A percentile compares a stretch with the other conserved stretches of the same genome.
These are phyloP conservation scores for Samsoniella hepiali DNA, from an alignment of 2,329 filamentous ascomycete species.

Conservation along the genomic window DNA sequence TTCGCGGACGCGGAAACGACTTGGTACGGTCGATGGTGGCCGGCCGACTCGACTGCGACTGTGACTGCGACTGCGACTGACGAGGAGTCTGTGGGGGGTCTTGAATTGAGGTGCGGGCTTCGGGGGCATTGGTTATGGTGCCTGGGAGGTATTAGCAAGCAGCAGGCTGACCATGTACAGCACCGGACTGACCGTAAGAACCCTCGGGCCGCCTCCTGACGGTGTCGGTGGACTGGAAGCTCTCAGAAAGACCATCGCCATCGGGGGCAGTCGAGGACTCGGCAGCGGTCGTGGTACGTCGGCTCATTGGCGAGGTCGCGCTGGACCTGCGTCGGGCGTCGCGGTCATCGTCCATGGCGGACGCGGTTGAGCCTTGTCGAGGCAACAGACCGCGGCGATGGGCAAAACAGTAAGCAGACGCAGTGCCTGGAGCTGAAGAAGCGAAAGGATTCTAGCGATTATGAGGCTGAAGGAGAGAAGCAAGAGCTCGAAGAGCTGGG, in stretches of 20 bases:
- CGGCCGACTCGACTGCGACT: slow-evolving; percentile 32
- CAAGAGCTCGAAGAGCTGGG: slow-evolving; percentile 6
- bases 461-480: background rate
- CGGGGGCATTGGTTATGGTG: slow-evolving; percentile 26
- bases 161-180: background rate
- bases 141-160: slow-evolving; percentile 26
- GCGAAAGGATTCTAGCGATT: background rate
- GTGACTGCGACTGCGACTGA: slow-evolving; percentile 12
- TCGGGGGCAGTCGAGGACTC: slow-evolving; percentile 34
- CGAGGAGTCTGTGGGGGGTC: slow-evolving; percentile 13
- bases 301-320: slow-evolving; percentile 44
- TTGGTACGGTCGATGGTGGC: slow-evolving; percentile 48
- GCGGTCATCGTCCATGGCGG: slow-evolving; percentile 9
- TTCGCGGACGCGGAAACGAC: slow-evolving; percentile 54
- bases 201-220: slow-evolving; percentile 55
- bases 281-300: slow-evolving; percentile 43
- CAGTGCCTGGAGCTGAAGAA: background rate
- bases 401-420: background rate
- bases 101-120: background rate
- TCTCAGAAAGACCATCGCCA: slow-evolving; percentile 50
- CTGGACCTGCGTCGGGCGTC: slow-evolving; percentile 13
- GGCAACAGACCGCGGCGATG: background rate
- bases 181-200: slow-evolving; percentile 49
- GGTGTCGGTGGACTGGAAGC: slow-evolving; percentile 58
- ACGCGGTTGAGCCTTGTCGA: background rate